These are phyloP conservation scores for Trichaptum fuscoviolaceum DNA, from an alignment of 768 basidiomycete species.

Conservation along the genomic window DNA sequence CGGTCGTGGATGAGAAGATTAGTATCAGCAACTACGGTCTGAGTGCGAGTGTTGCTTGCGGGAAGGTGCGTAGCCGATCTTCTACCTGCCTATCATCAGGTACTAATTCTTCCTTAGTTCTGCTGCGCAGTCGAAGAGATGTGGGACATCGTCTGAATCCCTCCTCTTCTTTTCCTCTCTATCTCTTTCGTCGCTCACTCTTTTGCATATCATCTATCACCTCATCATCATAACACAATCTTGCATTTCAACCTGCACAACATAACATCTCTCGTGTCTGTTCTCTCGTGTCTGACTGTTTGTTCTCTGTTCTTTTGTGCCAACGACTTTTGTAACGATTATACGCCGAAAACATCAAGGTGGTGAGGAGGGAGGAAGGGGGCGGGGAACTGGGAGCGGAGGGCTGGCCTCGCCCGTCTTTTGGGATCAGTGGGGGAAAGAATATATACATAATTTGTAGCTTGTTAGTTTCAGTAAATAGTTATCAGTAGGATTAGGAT, in stretches of 20 bases:
- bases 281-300: background rate
- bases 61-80: constrained; percentile 65
- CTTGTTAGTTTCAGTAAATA: background rate
- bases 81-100: background rate
- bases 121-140: constrained; percentile 91
- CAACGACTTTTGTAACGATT: background rate
- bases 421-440: background rate
- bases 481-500: background rate
- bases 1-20: constrained; percentile 92
- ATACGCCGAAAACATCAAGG: background rate
- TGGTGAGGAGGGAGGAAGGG: background rate
- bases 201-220: background rate
- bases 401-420: too few relatives aligned
- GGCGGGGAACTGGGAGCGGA: too few relatives aligned
- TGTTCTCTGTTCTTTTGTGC: background rate
- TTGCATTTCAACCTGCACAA: background rate
- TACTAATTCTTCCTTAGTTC: constrained; percentile 48
- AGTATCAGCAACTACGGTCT: constrained; percentile 91
- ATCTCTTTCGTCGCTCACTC: background rate
- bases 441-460: background rate
- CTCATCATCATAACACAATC: background rate
- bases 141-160: constrained; percentile 78
- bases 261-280: background rate
- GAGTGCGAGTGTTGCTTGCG: constrained; percentile 92
- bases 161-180: background rate